phyloP scores from a whole-genome alignment of 495 filamentous ascomycete species.

The Annulohypoxylon moriforme region DNA sequence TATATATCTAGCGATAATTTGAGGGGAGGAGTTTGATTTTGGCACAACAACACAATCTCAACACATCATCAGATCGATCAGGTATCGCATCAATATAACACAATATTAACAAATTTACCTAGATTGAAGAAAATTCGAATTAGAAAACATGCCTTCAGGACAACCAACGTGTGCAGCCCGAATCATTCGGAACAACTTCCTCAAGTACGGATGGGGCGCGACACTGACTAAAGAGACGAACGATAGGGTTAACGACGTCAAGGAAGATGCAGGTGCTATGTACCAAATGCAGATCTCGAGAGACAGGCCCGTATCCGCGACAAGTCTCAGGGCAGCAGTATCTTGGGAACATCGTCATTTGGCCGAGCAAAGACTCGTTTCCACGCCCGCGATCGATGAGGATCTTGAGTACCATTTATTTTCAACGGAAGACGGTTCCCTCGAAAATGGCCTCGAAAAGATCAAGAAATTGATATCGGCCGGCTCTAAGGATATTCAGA shows the following conservation, averaged over 20 bases:
- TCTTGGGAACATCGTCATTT: slow-evolving; percentile 46
- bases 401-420: slow-evolving; percentile 37
- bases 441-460: slow-evolving; percentile 5
- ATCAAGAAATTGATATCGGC: not conserved
- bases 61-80: not conserved
- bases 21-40: too few species aligned
- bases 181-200: slow-evolving; percentile 26
- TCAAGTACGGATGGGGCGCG: slow-evolving; percentile 45
- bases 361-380: slow-evolving; percentile 15
- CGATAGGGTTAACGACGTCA: slow-evolving; percentile 9
- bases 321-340: slow-evolving; percentile 26
- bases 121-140: not conserved
- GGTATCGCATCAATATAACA: not conserved
- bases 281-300: slow-evolving; percentile 38
- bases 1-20: not conserved
- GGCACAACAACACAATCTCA: not conserved
- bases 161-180: slow-evolving; percentile 35
- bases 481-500: not conserved
- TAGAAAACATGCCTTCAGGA: slow-evolving; percentile 26
- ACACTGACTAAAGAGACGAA: slow-evolving; percentile 21
- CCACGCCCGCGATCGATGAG: slow-evolving; percentile 30
- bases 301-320: slow-evolving; percentile 8
- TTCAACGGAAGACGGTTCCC: not conserved
- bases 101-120: not conserved
- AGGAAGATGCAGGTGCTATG: slow-evolving; percentile 26